These are phyloP conservation scores for Suillus hirtellus DNA, from an alignment of 768 basidiomycete species.

Conservation along the genomic window DNA sequence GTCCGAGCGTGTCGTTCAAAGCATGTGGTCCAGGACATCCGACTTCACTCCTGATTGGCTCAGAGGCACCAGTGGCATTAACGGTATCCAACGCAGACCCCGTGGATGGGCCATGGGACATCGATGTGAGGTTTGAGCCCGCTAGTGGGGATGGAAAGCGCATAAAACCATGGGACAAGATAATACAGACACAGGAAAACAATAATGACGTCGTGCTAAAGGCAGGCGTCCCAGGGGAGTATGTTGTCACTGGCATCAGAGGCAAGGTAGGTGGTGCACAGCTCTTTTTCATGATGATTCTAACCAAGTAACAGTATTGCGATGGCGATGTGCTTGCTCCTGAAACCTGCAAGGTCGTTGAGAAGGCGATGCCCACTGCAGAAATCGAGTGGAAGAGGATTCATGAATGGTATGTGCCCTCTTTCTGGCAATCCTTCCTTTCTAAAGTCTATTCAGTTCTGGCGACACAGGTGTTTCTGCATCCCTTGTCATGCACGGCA, in stretches of 20 bases:
- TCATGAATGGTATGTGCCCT: conserved; percentile 71
- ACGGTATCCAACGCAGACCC: conserved; percentile 52
- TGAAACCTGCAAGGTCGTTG: conserved; percentile 73
- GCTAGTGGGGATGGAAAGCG: conserved; percentile 40
- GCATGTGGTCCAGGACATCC: conserved; percentile 73
- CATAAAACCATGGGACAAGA: conserved; percentile 64
- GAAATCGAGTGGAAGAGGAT: conserved; percentile 89
- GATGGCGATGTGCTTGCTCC: conserved; percentile 83
- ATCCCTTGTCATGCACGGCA: conserved; percentile 82
- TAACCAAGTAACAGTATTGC: conserved; percentile 54
- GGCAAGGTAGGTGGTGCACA: conserved; percentile 53
- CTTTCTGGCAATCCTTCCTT: conserved; percentile 10
- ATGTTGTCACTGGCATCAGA: conserved; percentile 65
- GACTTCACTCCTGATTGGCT: conserved; percentile 68
- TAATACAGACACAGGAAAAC: conserved; percentile 49
- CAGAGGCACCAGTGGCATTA: conserved; percentile 58
- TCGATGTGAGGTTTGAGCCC: conserved; percentile 65
- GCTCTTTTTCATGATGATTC: conserved; percentile 2
- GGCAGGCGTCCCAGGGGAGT: conserved; percentile 72
- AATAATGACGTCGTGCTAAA: conserved; percentile 46
- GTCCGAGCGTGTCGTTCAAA: conserved; percentile 71
- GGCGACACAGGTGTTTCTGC: conserved; percentile 92
- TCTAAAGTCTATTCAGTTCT: conserved; percentile 49
- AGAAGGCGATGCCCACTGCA: conserved; percentile 75
- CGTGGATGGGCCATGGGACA: conserved; percentile 69